A percentile compares a stretch with the other conserved stretches of the same genome.
Conservation (phyloP, 2,329 filamentous ascomycete genomes). For the Neonectria neomacrospora region DNA sequence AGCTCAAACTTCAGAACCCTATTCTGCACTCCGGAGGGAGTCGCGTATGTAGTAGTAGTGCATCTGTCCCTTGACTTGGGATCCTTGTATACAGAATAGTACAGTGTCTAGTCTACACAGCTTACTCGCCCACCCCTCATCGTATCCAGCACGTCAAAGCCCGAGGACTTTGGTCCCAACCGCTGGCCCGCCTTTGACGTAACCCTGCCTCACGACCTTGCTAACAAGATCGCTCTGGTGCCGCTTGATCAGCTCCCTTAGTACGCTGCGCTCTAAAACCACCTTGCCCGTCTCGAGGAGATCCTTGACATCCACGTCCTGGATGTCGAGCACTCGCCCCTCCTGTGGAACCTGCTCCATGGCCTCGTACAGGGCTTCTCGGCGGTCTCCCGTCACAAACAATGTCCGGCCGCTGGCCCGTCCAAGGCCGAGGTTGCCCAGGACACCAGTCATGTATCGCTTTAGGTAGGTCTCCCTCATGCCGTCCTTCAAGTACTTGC, state of each 20-base stretch:
- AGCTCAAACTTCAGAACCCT: not conserved
- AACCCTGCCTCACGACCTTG: constrained; percentile 57
- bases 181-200: constrained; percentile 48
- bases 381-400: constrained; percentile 73
- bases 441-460: constrained; percentile 73
- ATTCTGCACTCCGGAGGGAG: not conserved
- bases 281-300: constrained; percentile 85
- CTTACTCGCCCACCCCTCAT: constrained; percentile 3
- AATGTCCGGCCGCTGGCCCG: constrained; percentile 75
- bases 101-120: constrained; percentile 44
- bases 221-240: constrained; percentile 76
- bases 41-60: constrained; percentile 5
- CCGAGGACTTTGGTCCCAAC: constrained; percentile 54
- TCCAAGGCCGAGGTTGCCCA: constrained; percentile 77
- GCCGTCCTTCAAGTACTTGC: constrained; percentile 57
- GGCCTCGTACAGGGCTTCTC: constrained; percentile 73
- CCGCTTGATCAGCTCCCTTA: constrained; percentile 77
- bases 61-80: constrained; percentile 15
- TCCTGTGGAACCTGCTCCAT: constrained; percentile 72
- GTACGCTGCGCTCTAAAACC: constrained; percentile 84
- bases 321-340: constrained; percentile 74
- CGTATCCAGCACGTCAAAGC: constrained; percentile 21
- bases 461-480: constrained; percentile 67
- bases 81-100: constrained; percentile 45
- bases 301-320: constrained; percentile 96